A percentile compares a stretch with the other conserved stretches of the same genome.
Conservation (phyloP, 1,284 basidiomycete species). For the Trametes pubescens region DNA sequence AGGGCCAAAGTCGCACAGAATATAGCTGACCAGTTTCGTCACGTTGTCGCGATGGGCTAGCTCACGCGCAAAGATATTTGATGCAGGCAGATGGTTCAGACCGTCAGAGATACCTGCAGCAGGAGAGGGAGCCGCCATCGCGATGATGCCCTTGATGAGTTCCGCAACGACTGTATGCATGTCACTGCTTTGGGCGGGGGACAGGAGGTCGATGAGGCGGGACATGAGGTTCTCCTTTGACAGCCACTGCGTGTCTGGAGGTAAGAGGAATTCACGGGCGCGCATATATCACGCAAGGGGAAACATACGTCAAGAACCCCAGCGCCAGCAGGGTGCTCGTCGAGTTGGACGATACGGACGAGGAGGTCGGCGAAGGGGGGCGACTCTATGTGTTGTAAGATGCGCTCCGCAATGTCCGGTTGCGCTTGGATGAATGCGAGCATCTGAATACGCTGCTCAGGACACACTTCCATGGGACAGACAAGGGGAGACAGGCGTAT, state of each 20-base stretch:
- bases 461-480: slow-evolving; percentile 40
- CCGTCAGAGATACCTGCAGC: slow-evolving; percentile 73
- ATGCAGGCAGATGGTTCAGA: slow-evolving; percentile 73
- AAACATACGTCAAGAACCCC: slow-evolving; percentile 87
- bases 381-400: slow-evolving; percentile 89
- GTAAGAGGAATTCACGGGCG: slow-evolving; percentile 44
- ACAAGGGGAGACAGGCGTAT: slow-evolving; percentile 42
- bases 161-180: slow-evolving; percentile 92
- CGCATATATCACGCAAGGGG: slow-evolving; percentile 41
- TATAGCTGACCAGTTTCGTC: slow-evolving; percentile 79
- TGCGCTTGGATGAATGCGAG: slow-evolving; percentile 89
- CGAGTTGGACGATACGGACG: slow-evolving; percentile 91
- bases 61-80: slow-evolving; percentile 91
- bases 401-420: slow-evolving; percentile 83
- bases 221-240: slow-evolving; percentile 87
- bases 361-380: slow-evolving; percentile 94
- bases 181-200: slow-evolving; percentile 80
- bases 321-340: slow-evolving; percentile 84
- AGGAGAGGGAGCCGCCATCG: slow-evolving; percentile 91
- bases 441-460: slow-evolving; percentile 69
- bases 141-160: slow-evolving; percentile 94
- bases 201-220: slow-evolving; percentile 84
- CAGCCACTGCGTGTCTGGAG: slow-evolving; percentile 74
- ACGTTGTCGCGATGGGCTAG: slow-evolving; percentile 84
- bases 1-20: slow-evolving; percentile 72